These are phyloP conservation scores for Tetradesmus obliquus DNA, from an alignment of 139 green algal genomes.

Conservation along the genomic window DNA sequence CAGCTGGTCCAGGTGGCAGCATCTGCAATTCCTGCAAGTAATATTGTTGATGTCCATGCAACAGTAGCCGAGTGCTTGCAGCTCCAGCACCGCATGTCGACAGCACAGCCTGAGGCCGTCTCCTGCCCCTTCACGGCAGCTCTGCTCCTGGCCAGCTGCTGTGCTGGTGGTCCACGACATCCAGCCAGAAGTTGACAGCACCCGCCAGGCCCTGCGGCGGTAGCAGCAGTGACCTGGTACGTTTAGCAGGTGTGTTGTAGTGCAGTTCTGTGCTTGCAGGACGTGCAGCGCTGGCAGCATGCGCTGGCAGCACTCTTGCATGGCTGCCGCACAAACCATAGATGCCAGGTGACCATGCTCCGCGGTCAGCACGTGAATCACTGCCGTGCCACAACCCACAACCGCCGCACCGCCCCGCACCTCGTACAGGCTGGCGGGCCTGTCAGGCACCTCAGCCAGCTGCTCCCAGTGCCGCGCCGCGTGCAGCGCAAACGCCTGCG, in stretches of 20 bases:
- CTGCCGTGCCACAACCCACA: too few species aligned
- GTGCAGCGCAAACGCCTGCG: slow-evolving; percentile 63
- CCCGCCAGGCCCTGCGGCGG: slow-evolving; percentile 53
- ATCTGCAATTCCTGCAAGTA: too few species aligned
- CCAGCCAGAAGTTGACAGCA: slow-evolving; percentile 65
- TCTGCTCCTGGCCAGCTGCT: slow-evolving; percentile 57
- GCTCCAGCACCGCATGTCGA: too few species aligned
- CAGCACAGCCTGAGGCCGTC: too few species aligned
- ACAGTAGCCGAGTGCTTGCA: too few species aligned
- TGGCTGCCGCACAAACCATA: background rate
- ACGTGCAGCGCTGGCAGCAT: background rate
- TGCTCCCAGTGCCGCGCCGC: slow-evolving; percentile 49
- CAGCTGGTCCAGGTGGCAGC: too few species aligned
- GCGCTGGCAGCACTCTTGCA: background rate
- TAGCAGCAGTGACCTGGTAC: background rate
- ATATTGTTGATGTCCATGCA: too few species aligned
- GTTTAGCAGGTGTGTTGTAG: background rate
- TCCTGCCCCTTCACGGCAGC: background rate
- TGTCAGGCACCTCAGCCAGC: slow-evolving; percentile 63
- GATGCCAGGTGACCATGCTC: background rate
- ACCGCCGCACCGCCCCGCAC: background rate
- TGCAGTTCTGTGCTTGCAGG: slow-evolving; percentile 9
- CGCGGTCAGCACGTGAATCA: background rate
- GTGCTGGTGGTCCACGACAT: slow-evolving; percentile 50
- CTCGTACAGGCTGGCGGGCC: slow-evolving; percentile 70